Percentiles rank a stretch among this genome's conserved stretches.
Evolutionary conservation across 495 filamentous ascomycete genomes (phyloP).

Genomic region (Aspergillus asperescens): DNA sequence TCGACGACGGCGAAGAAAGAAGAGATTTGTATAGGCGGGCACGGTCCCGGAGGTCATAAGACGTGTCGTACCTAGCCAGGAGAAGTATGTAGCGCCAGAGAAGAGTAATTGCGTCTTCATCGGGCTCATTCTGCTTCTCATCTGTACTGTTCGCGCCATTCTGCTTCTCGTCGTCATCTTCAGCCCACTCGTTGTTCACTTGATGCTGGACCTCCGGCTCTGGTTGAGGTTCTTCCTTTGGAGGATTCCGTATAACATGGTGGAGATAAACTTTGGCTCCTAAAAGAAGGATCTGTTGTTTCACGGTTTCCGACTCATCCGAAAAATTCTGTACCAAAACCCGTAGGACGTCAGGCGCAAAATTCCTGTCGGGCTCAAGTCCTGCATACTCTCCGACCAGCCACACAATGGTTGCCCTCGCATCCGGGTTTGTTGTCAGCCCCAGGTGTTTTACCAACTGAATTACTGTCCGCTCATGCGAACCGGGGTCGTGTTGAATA

Average conservation of each 20-base stretch:
- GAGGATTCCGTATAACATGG: constrained; percentile 59
- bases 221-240: constrained; percentile 21
- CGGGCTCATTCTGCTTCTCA: constrained; percentile 18
- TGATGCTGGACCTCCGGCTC: constrained; percentile 18
- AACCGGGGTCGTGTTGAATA: constrained; percentile 80
- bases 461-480: constrained; percentile 75
- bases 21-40: constrained; percentile 81
- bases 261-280: constrained; percentile 94
- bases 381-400: constrained; percentile 92
- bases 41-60: constrained; percentile 91
- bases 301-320: constrained; percentile 77
- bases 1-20: constrained; percentile 63
- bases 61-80: constrained; percentile 84
- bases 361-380: constrained; percentile 69
- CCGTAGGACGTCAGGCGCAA: constrained; percentile 89
- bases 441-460: constrained; percentile 90
- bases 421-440: constrained; percentile 72
- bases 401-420: constrained; percentile 92
- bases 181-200: constrained; percentile 39
- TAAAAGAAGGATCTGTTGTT: constrained; percentile 84
- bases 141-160: constrained; percentile 25
- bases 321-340: constrained; percentile 79
- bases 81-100: constrained; percentile 83
- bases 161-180: constrained; percentile 34
- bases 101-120: constrained; percentile 56